These are phyloP conservation scores for Eutrema yunnanense DNA, from an alignment of 345 rosid species.

Conservation along the genomic window DNA sequence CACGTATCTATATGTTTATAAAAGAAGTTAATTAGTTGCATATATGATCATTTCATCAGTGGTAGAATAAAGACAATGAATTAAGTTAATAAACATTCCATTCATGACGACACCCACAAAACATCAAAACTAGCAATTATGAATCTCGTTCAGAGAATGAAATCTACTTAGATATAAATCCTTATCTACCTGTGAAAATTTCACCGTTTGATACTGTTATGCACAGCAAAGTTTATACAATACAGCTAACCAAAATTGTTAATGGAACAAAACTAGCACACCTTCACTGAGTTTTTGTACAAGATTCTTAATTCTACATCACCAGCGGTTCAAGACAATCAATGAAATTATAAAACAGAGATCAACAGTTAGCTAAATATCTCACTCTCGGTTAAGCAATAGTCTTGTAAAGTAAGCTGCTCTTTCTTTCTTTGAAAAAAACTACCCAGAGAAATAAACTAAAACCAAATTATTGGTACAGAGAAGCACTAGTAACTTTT, in stretches of 20 bases:
- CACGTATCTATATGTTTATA: conserved; percentile 34
- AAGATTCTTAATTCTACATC: no score
- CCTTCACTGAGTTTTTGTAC: background rate
- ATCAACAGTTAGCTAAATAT: background rate
- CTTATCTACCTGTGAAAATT: background rate
- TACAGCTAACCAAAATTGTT: background rate
- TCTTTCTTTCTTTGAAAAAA: no score
- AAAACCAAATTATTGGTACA: background rate
- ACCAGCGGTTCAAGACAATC: background rate
- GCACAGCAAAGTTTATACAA: background rate
- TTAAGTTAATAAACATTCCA: background rate
- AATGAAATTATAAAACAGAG: background rate
- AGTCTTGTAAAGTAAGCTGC: no score
- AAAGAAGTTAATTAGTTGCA: background rate
- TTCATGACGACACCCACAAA: background rate
- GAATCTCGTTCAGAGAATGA: background rate
- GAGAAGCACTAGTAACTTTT: background rate
- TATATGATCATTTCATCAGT: background rate
- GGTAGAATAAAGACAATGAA: background rate
- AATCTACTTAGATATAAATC: background rate
- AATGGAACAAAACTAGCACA: background rate
- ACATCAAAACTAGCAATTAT: background rate
- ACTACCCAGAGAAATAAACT: no score
- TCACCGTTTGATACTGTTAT: background rate
- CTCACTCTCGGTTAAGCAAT: background rate